Conservation (phyloP, 2,329 filamentous ascomycete genomes). For the Ophiocordyceps camponoti-floridani region DNA sequence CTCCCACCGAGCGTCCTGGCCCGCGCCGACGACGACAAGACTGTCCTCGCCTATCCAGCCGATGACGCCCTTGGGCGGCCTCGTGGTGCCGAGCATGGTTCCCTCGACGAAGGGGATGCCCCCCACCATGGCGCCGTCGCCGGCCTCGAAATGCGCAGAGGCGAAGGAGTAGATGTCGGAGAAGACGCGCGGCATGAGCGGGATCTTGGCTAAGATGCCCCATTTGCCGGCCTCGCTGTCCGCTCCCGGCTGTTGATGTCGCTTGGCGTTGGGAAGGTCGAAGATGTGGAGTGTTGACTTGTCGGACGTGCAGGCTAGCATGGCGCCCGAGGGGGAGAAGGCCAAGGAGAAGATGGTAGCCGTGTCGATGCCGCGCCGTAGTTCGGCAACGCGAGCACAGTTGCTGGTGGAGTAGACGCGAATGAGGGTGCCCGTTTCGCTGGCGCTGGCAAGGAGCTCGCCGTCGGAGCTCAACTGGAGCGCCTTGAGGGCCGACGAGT, state of each 20-base stretch:
- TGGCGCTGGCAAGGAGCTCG: conserved; percentile 71
- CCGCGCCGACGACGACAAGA: conserved; percentile 61
- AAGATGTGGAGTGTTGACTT: conserved; percentile 94
- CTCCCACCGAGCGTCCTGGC: conserved; percentile 71
- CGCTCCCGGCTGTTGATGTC: conserved; percentile 11
- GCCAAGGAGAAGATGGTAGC: conserved; percentile 76
- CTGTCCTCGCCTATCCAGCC: conserved; percentile 67
- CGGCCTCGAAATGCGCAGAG: conserved; percentile 64
- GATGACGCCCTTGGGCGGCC: conserved; percentile 64
- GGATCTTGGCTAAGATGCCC: conserved; percentile 70
- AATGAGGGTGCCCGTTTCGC: conserved; percentile 77
- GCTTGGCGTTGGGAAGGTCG: conserved; percentile 49
- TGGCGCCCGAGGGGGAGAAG: conserved; percentile 64
- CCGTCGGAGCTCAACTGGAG: conserved; percentile 67
- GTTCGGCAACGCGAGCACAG: conserved; percentile 65
- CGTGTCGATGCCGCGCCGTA: conserved; percentile 75
- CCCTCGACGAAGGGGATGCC: conserved; percentile 23
- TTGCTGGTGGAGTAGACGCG: conserved; percentile 69
- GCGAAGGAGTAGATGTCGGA: conserved; percentile 80
- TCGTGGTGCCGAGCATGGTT: conserved; percentile 28
- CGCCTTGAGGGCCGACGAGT: conserved; percentile 61
- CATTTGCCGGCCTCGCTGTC: conserved; percentile 52
- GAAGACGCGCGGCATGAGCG: conserved; percentile 70
- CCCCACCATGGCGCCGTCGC: conserved; percentile 45
- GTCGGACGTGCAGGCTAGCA: conserved; percentile 86